phyloP scores from a whole-genome alignment of 2,329 filamentous ascomycete genomes.

The Didymellaceae sp. region DNA sequence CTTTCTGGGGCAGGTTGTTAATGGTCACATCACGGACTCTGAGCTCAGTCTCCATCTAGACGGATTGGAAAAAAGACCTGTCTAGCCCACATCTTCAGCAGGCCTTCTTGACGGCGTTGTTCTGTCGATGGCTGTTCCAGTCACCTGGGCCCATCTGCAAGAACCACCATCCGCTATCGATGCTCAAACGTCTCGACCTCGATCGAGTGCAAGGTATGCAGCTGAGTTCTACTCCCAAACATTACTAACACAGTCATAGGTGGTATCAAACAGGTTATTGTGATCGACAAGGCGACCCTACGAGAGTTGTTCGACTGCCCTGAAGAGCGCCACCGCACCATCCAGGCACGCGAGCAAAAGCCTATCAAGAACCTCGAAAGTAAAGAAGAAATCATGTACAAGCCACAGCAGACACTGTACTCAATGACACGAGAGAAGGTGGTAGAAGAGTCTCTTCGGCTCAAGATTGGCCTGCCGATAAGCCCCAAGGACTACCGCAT shows the following conservation, averaged over 20 bases:
- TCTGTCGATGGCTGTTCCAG: conserved; percentile 17
- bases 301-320: not conserved
- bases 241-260: no score
- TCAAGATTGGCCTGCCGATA: conserved; percentile 18
- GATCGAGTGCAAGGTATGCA: no score
- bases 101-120: conserved; percentile 12
- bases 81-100: conserved; percentile 7
- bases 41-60: no score
- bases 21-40: not conserved
- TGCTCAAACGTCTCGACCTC: no score
- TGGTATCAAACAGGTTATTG: no score
- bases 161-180: not conserved
- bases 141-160: not conserved
- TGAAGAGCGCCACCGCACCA: not conserved
- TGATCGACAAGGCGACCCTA: no score
- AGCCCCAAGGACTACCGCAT: conserved; percentile 20
- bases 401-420: no score
- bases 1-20: not conserved
- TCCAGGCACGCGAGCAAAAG: not conserved
- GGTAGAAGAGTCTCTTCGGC: not conserved
- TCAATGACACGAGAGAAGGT: no score
- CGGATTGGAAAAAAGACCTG: not conserved
- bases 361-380: not conserved
- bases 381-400: no score
- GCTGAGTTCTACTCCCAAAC: no score